These are phyloP conservation scores for Dioscorea alata DNA, from an alignment of 106 monocot genomes.

Conservation along the genomic window DNA sequence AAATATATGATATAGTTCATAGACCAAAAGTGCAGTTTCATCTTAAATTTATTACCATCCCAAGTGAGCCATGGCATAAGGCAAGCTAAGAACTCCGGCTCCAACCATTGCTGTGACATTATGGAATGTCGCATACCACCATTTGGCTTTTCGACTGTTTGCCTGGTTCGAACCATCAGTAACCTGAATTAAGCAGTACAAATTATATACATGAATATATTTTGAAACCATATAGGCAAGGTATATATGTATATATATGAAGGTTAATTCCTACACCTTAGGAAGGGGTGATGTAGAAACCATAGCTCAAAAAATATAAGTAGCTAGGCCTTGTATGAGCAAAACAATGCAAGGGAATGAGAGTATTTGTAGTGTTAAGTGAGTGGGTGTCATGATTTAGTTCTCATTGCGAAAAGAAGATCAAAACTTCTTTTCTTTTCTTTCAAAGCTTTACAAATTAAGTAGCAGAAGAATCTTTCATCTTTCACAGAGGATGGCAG, in stretches of 20 bases:
- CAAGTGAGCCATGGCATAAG: slow-evolving; percentile 35
- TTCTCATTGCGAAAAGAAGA: background rate
- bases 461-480: background rate
- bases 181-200: background rate
- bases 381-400: background rate
- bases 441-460: background rate
- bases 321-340: background rate
- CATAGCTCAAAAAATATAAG: background rate
- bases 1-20: no score
- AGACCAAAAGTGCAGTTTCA: no score
- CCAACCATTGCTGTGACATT: slow-evolving; percentile 35
- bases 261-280: background rate
- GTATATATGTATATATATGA: background rate
- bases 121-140: slow-evolving; percentile 42
- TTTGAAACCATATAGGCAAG: background rate
- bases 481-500: no score
- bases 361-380: background rate
- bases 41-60: slow-evolving; percentile 12
- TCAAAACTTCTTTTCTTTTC: no score
- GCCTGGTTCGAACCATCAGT: background rate
- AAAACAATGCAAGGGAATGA: no score
- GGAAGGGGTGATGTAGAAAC: background rate
- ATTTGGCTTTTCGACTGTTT: slow-evolving; percentile 22
- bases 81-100: slow-evolving; percentile 33
- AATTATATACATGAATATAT: background rate